These are phyloP conservation scores for Prototheca stagnorum DNA, from an alignment of 163 green algal species.

Conservation along the genomic window DNA sequence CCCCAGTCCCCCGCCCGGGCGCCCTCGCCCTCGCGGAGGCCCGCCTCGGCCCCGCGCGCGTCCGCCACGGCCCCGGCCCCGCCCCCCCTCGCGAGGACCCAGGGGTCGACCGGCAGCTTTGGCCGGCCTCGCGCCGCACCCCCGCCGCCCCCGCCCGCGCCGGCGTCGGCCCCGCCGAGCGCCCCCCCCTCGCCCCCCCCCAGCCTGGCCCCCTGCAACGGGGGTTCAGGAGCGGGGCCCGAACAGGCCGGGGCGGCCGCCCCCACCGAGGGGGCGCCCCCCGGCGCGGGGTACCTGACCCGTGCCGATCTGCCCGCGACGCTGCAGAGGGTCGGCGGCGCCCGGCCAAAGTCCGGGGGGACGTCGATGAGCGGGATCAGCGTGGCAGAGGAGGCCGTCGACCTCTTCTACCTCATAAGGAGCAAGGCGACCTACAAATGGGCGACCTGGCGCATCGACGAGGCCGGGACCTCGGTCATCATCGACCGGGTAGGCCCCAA, in stretches of 20 bases:
- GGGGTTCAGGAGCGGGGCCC: background rate
- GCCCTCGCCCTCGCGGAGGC: background rate
- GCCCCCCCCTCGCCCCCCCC: background rate
- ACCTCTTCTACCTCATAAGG: slow-evolving; percentile 77
- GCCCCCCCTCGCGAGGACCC: background rate
- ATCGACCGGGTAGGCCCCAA: slow-evolving; percentile 46
- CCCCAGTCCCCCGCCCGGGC: background rate
- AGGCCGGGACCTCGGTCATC: slow-evolving; percentile 49
- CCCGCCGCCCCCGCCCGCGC: background rate
- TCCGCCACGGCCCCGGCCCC: background rate
- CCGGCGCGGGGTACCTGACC: background rate
- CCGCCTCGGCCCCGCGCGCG: background rate
- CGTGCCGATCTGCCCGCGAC: slow-evolving; percentile 22
- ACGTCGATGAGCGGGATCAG: slow-evolving; percentile 78
- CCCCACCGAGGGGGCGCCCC: background rate
- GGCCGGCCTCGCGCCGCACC: background rate
- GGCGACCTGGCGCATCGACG: slow-evolving; percentile 68
- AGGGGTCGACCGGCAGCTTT: background rate
- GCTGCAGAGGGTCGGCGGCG: slow-evolving; percentile 34
- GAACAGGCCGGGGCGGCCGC: background rate
- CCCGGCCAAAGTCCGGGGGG: too few species aligned
- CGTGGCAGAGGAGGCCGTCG: slow-evolving; percentile 59
- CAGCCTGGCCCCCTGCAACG: background rate
- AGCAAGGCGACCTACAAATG: slow-evolving; percentile 63
- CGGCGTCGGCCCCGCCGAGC: background rate